Percentiles rank a stretch among this genome's conserved stretches.
Evolutionary conservation across 1,284 basidiomycete genomes (phyloP).

Genomic region (Pholiota adiposa): DNA sequence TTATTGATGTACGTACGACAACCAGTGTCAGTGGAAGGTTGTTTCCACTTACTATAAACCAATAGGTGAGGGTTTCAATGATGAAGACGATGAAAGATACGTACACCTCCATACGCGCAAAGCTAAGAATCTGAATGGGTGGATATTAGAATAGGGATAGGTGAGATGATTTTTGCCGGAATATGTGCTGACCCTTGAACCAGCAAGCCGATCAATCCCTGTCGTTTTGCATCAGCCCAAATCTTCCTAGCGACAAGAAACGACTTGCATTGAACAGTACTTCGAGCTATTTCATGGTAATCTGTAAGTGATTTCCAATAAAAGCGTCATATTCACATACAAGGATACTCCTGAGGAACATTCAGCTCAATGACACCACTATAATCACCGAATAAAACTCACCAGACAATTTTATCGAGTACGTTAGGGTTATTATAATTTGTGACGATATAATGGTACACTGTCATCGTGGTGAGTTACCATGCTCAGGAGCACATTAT

Average conservation of each 20-base stretch:
- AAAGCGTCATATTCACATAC: conserved; percentile 29
- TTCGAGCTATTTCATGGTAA: conserved; percentile 42
- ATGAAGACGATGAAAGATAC: conserved; percentile 22
- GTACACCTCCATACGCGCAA: conserved; percentile 57
- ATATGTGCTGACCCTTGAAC: conserved; percentile 49
- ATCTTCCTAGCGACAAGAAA: not conserved
- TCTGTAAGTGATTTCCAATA: not conserved
- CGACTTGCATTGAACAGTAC: conserved; percentile 54
- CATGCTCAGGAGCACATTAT: not conserved
- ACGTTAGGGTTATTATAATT: conserved; percentile 48
- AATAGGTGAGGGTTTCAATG: not conserved
- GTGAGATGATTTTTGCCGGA: not conserved
- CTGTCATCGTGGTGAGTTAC: conserved; percentile 28
- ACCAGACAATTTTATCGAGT: conserved; percentile 50
- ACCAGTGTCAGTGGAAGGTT: conserved; percentile 44
- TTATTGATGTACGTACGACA: conserved; percentile 37
- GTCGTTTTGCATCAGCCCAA: not conserved
- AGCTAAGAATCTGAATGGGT: conserved; percentile 47
- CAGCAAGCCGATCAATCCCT: conserved; percentile 57
- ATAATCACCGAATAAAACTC: conserved; percentile 17
- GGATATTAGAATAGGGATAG: not conserved
- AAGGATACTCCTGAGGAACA: conserved; percentile 46
- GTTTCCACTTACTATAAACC: conserved; percentile 47
- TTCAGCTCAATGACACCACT: not conserved
- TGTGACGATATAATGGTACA: conserved; percentile 56